Conservation (phyloP, 1,284 basidiomycete species). For the Leccinum fuscescens region DNA sequence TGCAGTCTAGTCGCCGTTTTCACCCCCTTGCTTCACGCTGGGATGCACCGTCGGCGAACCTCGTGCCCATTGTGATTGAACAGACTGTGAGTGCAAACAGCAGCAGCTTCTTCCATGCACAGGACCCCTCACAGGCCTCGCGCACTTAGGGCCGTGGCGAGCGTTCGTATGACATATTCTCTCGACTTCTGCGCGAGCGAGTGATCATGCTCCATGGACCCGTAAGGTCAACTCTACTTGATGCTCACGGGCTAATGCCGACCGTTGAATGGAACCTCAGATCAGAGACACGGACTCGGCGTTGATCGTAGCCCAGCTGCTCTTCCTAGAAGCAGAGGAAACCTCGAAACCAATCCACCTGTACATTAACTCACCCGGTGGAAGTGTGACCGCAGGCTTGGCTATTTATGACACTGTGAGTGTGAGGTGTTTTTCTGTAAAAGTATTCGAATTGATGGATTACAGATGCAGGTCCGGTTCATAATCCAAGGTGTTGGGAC, state of each 20-base stretch:
- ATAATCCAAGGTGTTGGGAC: conserved; percentile 1
- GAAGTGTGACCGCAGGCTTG: conserved; percentile 89
- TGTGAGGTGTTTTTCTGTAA: conserved; percentile 2
- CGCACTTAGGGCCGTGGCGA: conserved; percentile 78
- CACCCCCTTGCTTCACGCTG: conserved; percentile 49
- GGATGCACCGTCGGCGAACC: conserved; percentile 48
- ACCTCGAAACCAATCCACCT: conserved; percentile 88
- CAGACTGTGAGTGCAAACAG: conserved; percentile 65
- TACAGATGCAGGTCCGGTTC: conserved; percentile 69
- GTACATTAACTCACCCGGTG: conserved; percentile 94
- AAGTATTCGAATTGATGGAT: conserved; percentile 23
- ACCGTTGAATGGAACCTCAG: conserved; percentile 40
- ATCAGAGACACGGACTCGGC: conserved; percentile 84
- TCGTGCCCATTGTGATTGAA: conserved; percentile 91
- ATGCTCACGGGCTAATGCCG: conserved; percentile 12
- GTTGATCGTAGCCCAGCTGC: conserved; percentile 82
- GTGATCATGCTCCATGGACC: conserved; percentile 92
- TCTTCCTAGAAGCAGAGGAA: conserved; percentile 93
- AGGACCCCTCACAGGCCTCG: conserved; percentile 13
- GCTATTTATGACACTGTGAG: conserved; percentile 93
- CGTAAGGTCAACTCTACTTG: conserved; percentile 46
- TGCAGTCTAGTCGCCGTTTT: conserved; percentile 39
- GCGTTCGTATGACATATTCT: conserved; percentile 93
- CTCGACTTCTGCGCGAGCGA: conserved; percentile 82
- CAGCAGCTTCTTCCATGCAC: conserved; percentile 6